Conservation (phyloP, 768 basidiomycete genomes). For the Boletus sp. region DNA sequence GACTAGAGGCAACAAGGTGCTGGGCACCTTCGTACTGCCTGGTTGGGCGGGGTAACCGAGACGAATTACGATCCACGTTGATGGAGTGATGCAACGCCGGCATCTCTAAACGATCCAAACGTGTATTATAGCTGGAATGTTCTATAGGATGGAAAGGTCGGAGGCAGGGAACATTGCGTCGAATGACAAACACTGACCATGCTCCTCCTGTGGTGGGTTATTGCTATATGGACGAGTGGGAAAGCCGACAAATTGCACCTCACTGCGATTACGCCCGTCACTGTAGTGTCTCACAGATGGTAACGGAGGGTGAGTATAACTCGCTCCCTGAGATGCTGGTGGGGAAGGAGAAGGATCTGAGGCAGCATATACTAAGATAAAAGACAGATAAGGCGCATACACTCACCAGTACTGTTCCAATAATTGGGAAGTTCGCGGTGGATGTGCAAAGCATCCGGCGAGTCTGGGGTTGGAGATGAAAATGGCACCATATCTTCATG, state of each 20-base stretch:
- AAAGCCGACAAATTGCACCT: neutral
- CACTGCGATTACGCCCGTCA: neutral
- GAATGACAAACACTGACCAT: slow-evolving; percentile 5
- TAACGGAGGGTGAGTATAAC: slow-evolving; percentile 2
- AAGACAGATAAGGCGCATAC: slow-evolving; percentile 21
- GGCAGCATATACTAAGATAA: slow-evolving; percentile 19
- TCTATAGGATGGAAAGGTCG: slow-evolving; percentile 8
- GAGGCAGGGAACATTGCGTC: neutral
- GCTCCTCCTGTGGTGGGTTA: neutral
- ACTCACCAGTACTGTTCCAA: slow-evolving; percentile 19
- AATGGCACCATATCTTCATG: neutral
- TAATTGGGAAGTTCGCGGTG: slow-evolving; percentile 5
- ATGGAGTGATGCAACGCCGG: neutral
- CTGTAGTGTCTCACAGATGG: neutral
- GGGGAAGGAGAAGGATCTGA: slow-evolving; percentile 38
- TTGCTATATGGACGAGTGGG: neutral
- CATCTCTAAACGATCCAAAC: neutral
- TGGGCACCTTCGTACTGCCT: neutral
- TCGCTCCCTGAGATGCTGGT: slow-evolving; percentile 22
- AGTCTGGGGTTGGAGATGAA: slow-evolving; percentile 9
- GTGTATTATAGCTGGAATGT: neutral
- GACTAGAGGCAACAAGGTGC: neutral
- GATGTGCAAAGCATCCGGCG: slow-evolving; percentile 4
- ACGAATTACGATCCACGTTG: neutral
- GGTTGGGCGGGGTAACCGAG: neutral